Base-by-base conservation (phyloP, 2,329 filamentous ascomycete genomes). In the Trichoderma sp. region DNA sequence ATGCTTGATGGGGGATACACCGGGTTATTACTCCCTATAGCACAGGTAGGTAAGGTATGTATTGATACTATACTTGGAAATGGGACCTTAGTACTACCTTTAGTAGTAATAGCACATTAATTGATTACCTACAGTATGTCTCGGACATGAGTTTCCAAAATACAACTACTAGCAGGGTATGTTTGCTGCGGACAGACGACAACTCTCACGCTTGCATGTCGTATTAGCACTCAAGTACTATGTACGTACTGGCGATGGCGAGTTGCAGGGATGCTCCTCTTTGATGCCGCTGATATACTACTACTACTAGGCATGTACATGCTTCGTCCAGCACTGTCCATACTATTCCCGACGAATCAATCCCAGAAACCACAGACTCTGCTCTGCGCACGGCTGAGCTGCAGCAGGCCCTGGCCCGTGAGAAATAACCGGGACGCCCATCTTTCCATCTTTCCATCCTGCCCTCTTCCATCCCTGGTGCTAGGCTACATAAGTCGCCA, bases 381-480 rank as follows among this genome's bases (percentile, higher is more conserved):
- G 45, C 17, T 50, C 45, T 63, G 45, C 59, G 22, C 45, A 39
- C 59, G 59, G 59, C 45, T 63, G 59, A 39, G 59, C 59, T 63
- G 59, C 59, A 53, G 34, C 59, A 50, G 15, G 22, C 9, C 42
- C 27, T 25, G 29, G 45, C 45, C 15, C 29, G 22, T 34, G 32
- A 52, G 22, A 39, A 52, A 52, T 39, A 52, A 63, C 59, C 59
- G 48, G 59, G 45, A 25, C 32, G 32, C 32, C 29, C 22, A 8
- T 52, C 48, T 52, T 13, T 37, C 48, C 25, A 29, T 58, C n/a
- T 27, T 29, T 17, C 54, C 58, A 35, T 29, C 37, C 12, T 22
- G 34, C 56, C 32, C n/a, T 19, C 17, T n/a, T 45, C 19, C 39
- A 19, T 54, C 48, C n/a, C n/a, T n/a, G n/a, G n/a, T 54, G 50